Base-by-base conservation (phyloP, 805 yeast genomes). In the Lachancea waltii region DNA sequence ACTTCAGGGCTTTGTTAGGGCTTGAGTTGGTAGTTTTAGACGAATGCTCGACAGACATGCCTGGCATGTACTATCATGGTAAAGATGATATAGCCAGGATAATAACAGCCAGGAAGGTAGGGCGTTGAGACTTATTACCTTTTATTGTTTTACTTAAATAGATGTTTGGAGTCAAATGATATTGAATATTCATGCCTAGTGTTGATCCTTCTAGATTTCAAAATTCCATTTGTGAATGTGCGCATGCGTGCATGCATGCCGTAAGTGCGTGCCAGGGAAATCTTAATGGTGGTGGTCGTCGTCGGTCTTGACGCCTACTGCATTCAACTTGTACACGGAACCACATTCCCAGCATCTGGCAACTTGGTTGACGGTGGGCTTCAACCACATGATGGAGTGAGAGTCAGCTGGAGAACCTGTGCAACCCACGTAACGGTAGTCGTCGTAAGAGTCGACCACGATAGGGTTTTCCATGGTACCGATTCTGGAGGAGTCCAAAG, bases 261-360 rank as follows among this genome's bases (percentile, higher is more conserved):
- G 33, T 27, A 17, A 27, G 30, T 27, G 30, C 18, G 30, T 27
- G 18, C 30, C 16, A n/a, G 17, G 15, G 9, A 14, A 16, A 17
- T 30, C 19, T 36, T 36, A 33, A 36, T 49, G 55, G 29, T 48
- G 50, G 45, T 57, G 62, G 28, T 44, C 50, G 60, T 75, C 79
- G 56, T 69, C 77, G 45, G 67, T 75, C 51, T 81, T 82, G 51
- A 79, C 82, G 67, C 96, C 97, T 56, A 89, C 74, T 69, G 80
- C 81, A 69, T 87, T 84, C 56, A 89, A 69, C 59, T 84, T 79
- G 75, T 83, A 90, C 51, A 87, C 95, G 53, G 89, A 81, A 67
- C 98, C 98, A 67, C 97, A 90, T 68, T 92, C 96, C 95, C 96
- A 85, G 72, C 97, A 92, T 79, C 98, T 86, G 52, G 84, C 84